Conservation (phyloP, 306 rosid species). For the Fragaria iinumae region DNA sequence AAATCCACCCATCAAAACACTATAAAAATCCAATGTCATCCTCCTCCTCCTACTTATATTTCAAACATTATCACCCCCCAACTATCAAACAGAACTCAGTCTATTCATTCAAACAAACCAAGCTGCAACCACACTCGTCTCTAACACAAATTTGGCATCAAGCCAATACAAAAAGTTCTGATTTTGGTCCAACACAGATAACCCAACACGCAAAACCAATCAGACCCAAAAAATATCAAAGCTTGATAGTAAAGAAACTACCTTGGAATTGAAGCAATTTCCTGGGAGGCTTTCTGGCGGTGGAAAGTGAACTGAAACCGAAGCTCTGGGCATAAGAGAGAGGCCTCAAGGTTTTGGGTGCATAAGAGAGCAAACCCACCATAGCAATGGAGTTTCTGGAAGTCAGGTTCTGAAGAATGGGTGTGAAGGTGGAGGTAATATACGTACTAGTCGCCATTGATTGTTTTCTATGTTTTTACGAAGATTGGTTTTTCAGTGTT, state of each 20-base stretch:
- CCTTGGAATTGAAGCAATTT: slow-evolving; percentile 67
- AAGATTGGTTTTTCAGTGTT: background rate
- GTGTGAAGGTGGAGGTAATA: slow-evolving; percentile 40
- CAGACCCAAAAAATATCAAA: background rate
- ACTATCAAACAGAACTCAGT: background rate
- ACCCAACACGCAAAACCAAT: background rate
- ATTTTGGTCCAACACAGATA: background rate
- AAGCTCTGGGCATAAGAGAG: slow-evolving; percentile 30
- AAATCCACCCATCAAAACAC: background rate
- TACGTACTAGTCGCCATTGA: slow-evolving; percentile 44
- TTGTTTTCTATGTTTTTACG: background rate
- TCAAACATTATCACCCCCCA: background rate
- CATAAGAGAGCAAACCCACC: slow-evolving; percentile 43
- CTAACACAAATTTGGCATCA: background rate
- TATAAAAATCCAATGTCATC: background rate
- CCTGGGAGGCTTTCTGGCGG: slow-evolving; percentile 33
- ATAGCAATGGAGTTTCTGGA: slow-evolving; percentile 44
- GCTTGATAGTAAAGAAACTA: slow-evolving; percentile 18
- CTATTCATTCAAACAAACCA: background rate
- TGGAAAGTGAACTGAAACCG: slow-evolving; percentile 42
- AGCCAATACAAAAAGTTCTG: background rate
- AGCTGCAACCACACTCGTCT: background rate
- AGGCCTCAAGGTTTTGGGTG: slow-evolving; percentile 33
- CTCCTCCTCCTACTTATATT: background rate
- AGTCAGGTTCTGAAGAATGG: slow-evolving; percentile 32